Conservation (phyloP, 768 basidiomycete species). For the Termitomyces sp. region DNA sequence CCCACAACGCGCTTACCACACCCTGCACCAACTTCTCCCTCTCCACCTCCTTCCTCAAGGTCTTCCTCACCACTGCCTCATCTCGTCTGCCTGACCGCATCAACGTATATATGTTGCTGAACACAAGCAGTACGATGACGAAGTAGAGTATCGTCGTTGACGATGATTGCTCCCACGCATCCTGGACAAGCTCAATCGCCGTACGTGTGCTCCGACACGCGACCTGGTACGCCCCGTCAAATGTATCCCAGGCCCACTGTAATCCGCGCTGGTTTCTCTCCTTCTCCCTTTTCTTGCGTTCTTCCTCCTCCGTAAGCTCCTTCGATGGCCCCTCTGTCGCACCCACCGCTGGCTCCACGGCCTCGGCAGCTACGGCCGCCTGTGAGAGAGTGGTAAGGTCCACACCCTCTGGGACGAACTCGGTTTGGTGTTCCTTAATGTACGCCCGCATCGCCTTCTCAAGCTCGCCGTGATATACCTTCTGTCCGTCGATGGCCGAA, state of each 20-base stretch:
- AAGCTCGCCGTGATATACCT: slow-evolving; percentile 75
- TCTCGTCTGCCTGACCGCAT: slow-evolving; percentile 34
- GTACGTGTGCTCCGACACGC: slow-evolving; percentile 63
- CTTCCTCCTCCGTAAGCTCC: slow-evolving; percentile 25
- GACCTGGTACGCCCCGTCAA: slow-evolving; percentile 70
- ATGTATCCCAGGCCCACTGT: slow-evolving; percentile 88
- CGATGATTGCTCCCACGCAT: slow-evolving; percentile 76
- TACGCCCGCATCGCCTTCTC: slow-evolving; percentile 83
- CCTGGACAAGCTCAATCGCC: slow-evolving; percentile 70
- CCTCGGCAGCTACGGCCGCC: slow-evolving; percentile 27
- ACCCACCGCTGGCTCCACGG: neutral
- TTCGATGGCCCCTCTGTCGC: slow-evolving; percentile 21
- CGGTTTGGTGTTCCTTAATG: slow-evolving; percentile 82
- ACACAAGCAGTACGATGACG: slow-evolving; percentile 63
- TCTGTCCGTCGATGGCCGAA: slow-evolving; percentile 89
- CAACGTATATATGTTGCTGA: slow-evolving; percentile 73
- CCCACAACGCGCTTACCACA: slow-evolving; percentile 66
- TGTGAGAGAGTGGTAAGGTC: slow-evolving; percentile 52
- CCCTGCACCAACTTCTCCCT: slow-evolving; percentile 72
- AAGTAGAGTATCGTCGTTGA: slow-evolving; percentile 67
- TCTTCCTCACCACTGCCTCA: slow-evolving; percentile 38
- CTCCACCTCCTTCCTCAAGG: slow-evolving; percentile 55
- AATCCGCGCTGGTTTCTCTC: slow-evolving; percentile 67
- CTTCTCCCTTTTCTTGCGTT: slow-evolving; percentile 53
- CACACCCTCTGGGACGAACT: slow-evolving; percentile 83